These are phyloP conservation scores for Grammothele lineata DNA, from an alignment of 768 basidiomycete species.

Conservation along the genomic window DNA sequence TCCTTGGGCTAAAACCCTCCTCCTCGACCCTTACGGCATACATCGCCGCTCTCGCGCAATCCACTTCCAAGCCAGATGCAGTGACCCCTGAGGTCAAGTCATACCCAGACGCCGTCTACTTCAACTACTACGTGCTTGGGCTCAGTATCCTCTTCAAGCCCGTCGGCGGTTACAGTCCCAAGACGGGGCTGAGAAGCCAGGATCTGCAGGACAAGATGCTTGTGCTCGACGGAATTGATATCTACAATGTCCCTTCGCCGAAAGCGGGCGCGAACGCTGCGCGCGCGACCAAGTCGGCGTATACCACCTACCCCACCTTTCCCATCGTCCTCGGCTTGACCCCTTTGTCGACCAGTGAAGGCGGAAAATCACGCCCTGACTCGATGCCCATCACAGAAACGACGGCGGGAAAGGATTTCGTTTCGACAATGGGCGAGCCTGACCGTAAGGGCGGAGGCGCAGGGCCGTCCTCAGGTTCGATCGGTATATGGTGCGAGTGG, in stretches of 20 bases:
- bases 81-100: constrained; percentile 64
- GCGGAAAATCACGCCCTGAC: constrained; percentile 31
- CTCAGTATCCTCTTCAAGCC: constrained; percentile 79
- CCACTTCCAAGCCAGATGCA: constrained; percentile 13
- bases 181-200: constrained; percentile 37
- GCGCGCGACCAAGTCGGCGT: constrained; percentile 37
- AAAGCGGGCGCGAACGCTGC: constrained; percentile 25
- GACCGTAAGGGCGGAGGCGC: constrained; percentile 87
- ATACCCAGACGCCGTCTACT: constrained; percentile 81
- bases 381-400: constrained; percentile 40
- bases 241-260: constrained; percentile 62
- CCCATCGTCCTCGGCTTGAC: constrained; percentile 47
- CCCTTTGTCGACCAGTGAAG: constrained; percentile 11
- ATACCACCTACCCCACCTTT: constrained; percentile 51
- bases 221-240: constrained; percentile 67
- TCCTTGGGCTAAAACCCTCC: constrained; percentile 52
- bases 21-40: constrained; percentile 41
- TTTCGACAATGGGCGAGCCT: constrained; percentile 76
- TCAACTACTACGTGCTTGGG: constrained; percentile 78
- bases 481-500: constrained; percentile 96
- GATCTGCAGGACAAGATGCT: constrained; percentile 50
- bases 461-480: constrained; percentile 78
- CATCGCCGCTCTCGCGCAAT: constrained; percentile 31
- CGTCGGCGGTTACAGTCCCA: constrained; percentile 56
- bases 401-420: constrained; percentile 76